Conservation (phyloP, 495 filamentous ascomycete genomes). For the Tuber umbilicatum region DNA sequence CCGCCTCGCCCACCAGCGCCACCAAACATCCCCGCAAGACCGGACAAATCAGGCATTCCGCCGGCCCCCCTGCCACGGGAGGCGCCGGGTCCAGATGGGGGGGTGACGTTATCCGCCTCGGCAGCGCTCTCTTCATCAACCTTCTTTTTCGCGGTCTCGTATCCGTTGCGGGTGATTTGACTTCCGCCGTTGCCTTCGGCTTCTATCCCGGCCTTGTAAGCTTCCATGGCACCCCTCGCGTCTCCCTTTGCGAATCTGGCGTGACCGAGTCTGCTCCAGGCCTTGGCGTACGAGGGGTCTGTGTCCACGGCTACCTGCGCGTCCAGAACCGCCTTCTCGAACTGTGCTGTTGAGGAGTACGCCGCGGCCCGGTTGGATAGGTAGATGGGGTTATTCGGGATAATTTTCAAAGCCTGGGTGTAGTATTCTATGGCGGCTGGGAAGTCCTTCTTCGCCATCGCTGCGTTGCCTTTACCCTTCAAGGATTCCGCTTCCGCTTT, state of each 20-base stretch:
- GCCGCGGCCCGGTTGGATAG: slow-evolving; percentile 96
- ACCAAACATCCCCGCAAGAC: slow-evolving; percentile 66
- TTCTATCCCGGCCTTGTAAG: slow-evolving; percentile 88
- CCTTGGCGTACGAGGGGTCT: slow-evolving; percentile 92
- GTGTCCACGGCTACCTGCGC: slow-evolving; percentile 78
- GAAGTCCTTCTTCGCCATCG: slow-evolving; percentile 91
- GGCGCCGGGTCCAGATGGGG: slow-evolving; percentile 35
- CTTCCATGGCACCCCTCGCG: slow-evolving; percentile 84
- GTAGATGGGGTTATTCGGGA: slow-evolving; percentile 88
- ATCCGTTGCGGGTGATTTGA: slow-evolving; percentile 88
- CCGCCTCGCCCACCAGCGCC: slow-evolving; percentile 53
- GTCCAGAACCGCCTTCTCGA: slow-evolving; percentile 71
- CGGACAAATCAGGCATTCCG: slow-evolving; percentile 72
- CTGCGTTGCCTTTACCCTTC: slow-evolving; percentile 86
- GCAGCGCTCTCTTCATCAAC: slow-evolving; percentile 64
- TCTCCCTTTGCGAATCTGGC: slow-evolving; percentile 86
- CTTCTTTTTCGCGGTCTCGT: slow-evolving; percentile 77
- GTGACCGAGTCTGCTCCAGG: slow-evolving; percentile 85
- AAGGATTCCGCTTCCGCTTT: slow-evolving; percentile 73
- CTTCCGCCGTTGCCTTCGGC: slow-evolving; percentile 85
- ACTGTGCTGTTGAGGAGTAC: slow-evolving; percentile 70
- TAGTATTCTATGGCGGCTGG: slow-evolving; percentile 71
- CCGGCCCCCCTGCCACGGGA: slow-evolving; percentile 49
- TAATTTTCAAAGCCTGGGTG: slow-evolving; percentile 69
- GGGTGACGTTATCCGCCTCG: slow-evolving; percentile 47